Conservation (phyloP, 1,284 basidiomycete genomes). For the Golubevia pallescens region DNA sequence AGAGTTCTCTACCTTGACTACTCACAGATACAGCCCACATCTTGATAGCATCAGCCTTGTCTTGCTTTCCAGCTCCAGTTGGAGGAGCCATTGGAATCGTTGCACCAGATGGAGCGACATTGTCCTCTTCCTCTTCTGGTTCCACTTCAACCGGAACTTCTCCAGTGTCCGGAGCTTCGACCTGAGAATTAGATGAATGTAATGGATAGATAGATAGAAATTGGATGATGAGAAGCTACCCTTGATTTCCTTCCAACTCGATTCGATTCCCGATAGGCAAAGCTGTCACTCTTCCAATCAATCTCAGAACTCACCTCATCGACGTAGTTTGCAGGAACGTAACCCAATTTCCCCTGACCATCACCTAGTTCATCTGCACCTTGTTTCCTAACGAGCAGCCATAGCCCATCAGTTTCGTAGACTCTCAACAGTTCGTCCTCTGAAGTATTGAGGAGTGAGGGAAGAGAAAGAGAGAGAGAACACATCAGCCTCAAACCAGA, state of each 20-base stretch:
- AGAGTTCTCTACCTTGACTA: neutral
- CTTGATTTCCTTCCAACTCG: neutral
- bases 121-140: constrained; percentile 25
- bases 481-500: too few relatives aligned
- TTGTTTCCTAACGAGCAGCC: constrained; percentile 58
- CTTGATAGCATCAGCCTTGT: constrained; percentile 56
- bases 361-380: constrained; percentile 37
- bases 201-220: too few relatives aligned
- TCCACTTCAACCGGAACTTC: constrained; percentile 16
- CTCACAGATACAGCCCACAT: constrained; percentile 60
- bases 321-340: constrained; percentile 61
- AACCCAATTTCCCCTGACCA: constrained; percentile 41
- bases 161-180: constrained; percentile 23
- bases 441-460: too few relatives aligned
- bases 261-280: too few relatives aligned
- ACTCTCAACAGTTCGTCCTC: constrained; percentile 55
- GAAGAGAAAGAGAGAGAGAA: too few relatives aligned
- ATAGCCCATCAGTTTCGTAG: constrained; percentile 50
- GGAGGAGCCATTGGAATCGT: constrained; percentile 35
- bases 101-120: constrained; percentile 14
- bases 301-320: constrained; percentile 30
- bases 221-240: neutral
- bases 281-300: too few relatives aligned
- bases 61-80: constrained; percentile 17
- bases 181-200: too few relatives aligned